These are phyloP conservation scores for Fusarium udum DNA, from an alignment of 2,329 filamentous ascomycete species.

Conservation along the genomic window DNA sequence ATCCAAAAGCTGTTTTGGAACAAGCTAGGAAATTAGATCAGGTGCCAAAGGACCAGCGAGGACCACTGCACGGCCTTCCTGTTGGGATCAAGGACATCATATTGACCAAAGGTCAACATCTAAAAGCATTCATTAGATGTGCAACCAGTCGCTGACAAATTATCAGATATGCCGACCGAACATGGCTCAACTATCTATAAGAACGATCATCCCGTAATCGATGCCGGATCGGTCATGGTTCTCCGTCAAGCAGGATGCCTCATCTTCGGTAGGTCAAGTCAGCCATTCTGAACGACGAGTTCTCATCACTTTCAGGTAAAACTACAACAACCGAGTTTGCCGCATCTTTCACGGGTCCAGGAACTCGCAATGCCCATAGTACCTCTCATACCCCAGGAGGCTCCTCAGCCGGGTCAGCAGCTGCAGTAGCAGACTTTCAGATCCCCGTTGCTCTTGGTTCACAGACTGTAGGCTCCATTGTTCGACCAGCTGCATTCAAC, in stretches of 20 bases:
- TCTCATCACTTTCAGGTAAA: conserved; percentile 60
- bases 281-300: conserved; percentile 50
- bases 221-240: conserved; percentile 61
- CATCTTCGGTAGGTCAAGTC: conserved; percentile 56
- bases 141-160: not conserved
- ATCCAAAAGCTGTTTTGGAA: conserved; percentile 54
- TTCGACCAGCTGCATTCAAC: conserved; percentile 72
- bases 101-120: conserved; percentile 59
- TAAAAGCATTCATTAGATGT: conserved; percentile 25
- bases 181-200: conserved; percentile 64
- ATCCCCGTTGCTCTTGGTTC: conserved; percentile 69
- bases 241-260: conserved; percentile 64
- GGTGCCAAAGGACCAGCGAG: conserved; percentile 57
- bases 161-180: conserved; percentile 63
- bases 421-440: conserved; percentile 72
- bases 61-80: conserved; percentile 65
- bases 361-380: conserved; percentile 70
- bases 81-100: conserved; percentile 70
- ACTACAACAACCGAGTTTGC: conserved; percentile 64
- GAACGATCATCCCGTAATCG: conserved; percentile 53
- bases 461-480: conserved; percentile 71
- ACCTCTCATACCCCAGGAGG: conserved; percentile 68
- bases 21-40: conserved; percentile 61
- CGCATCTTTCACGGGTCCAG: conserved; percentile 57
- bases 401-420: conserved; percentile 73